A percentile compares a stretch with the other conserved stretches of the same genome.
Conservation (phyloP, 163 green algal species). For the Scenedesmus sp. region DNA sequence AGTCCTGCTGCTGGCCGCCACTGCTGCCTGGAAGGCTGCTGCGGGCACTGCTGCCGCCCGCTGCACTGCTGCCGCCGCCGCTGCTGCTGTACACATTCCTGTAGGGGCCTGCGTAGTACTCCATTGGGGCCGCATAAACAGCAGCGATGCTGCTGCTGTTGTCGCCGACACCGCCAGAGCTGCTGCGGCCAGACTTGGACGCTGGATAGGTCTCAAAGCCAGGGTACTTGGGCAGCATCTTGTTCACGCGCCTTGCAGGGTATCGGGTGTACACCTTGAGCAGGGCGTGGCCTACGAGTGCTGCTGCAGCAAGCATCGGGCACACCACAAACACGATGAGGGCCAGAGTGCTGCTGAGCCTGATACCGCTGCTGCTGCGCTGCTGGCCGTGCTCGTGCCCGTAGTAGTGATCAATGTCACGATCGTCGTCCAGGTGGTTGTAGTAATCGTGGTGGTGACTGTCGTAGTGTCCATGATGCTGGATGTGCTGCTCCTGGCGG, state of each 20-base stretch:
- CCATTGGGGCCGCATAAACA: conserved; percentile 1
- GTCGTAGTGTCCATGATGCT: no score
- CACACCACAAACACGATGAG: conserved; percentile 16
- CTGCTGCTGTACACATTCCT: conserved; percentile 25
- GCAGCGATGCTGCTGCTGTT: not conserved
- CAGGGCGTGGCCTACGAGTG: not conserved
- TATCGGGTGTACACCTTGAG: not conserved
- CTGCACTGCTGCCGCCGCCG: not conserved
- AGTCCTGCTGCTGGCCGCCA: not conserved
- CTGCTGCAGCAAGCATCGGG: conserved; percentile 11
- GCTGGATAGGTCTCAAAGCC: not conserved
- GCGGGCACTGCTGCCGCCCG: not conserved
- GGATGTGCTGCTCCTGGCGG: not conserved
- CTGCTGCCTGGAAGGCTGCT: conserved; percentile 22
- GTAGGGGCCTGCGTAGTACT: conserved; percentile 36
- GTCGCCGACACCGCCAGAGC: conserved; percentile 1
- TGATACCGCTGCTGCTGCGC: not conserved
- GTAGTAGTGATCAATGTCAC: not conserved
- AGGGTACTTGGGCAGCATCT: not conserved
- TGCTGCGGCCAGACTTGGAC: not conserved
- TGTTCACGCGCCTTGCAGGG: not conserved
- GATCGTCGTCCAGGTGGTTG: not conserved
- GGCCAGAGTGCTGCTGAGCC: not conserved
- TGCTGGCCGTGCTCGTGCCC: not conserved
- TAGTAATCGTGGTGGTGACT: not conserved